Evolutionary conservation across 2,329 filamentous ascomycete genomes (phyloP).

Genomic region (Ploettnerulaceae sp.): DNA sequence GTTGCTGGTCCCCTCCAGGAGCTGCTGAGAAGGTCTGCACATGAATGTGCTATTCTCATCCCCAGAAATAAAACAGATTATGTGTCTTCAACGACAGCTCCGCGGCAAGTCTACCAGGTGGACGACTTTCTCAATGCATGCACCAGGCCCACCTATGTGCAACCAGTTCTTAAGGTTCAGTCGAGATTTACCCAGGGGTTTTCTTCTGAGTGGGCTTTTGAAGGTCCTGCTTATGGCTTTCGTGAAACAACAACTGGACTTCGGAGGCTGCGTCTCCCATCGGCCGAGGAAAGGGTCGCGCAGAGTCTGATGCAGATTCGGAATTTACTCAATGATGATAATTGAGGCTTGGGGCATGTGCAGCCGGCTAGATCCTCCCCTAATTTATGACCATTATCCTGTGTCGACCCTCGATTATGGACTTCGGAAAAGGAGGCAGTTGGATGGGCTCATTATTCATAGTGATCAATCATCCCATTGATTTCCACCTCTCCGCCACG

Average conservation of each 20-base stretch:
- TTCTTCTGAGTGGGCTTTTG: conserved; percentile 26
- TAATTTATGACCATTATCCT: background rate
- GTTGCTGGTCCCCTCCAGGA: conserved; percentile 32
- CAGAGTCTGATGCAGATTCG: conserved; percentile 32
- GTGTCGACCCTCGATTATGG: too few relatives aligned
- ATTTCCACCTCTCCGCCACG: too few relatives aligned
- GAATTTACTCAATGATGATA: conserved; percentile 30
- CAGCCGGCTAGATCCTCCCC: background rate
- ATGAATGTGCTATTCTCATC: conserved; percentile 24
- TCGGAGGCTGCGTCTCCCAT: conserved; percentile 14
- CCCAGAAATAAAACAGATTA: conserved; percentile 21
- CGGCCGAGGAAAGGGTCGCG: conserved; percentile 26
- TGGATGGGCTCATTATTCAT: too few relatives aligned
- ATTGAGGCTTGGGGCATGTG: background rate
- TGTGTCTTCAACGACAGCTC: conserved; percentile 12
- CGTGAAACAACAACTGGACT: conserved; percentile 8
- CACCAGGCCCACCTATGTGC: conserved; percentile 30
- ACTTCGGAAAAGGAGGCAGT: too few relatives aligned
- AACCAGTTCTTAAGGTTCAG: conserved; percentile 30
- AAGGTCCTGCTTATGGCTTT: conserved; percentile 23
- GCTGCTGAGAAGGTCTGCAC: conserved; percentile 29
- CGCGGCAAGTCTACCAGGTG: conserved; percentile 20
- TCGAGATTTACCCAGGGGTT: conserved; percentile 29
- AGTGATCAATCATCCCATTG: too few relatives aligned
- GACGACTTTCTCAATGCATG: conserved; percentile 35